Evolutionary conservation across 352 stramenopile species (phyloP).

Genomic region (Phytophthora nicotianae): DNA sequence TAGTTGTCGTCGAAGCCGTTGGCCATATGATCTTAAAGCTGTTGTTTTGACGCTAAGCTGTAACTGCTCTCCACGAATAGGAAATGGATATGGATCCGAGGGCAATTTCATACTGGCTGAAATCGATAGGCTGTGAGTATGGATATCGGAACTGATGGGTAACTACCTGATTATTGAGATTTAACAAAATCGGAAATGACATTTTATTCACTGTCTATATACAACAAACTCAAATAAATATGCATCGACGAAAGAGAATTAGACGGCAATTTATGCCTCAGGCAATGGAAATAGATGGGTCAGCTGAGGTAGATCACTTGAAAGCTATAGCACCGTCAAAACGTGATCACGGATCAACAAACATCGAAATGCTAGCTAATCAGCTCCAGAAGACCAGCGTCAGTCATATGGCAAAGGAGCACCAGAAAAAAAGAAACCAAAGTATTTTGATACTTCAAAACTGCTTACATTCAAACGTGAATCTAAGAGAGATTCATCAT

Average conservation of each 20-base stretch:
- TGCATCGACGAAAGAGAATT: conserved; percentile 8
- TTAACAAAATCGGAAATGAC: conserved; percentile 1
- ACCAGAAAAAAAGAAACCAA: conserved; percentile 2
- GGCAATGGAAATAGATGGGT: conserved; percentile 13
- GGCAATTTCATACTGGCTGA: too few species aligned
- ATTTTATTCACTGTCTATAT: conserved; percentile 5
- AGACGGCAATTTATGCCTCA: conserved; percentile 9
- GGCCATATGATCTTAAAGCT: conserved; percentile 5
- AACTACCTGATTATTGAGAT: conserved; percentile 1
- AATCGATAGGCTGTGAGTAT: too few species aligned
- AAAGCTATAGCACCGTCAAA: conserved; percentile 2
- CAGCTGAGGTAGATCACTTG: neutral
- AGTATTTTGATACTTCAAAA: conserved; percentile 18
- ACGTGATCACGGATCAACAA: conserved; percentile 10
- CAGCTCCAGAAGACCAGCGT: conserved; percentile 16
- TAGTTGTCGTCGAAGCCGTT: conserved; percentile 1
- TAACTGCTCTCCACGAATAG: too few species aligned
- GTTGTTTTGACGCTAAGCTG: conserved; percentile 7
- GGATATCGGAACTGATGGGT: too few species aligned
- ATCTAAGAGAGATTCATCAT: too few species aligned
- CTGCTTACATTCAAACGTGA: conserved; percentile 8
- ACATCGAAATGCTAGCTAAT: conserved; percentile 20
- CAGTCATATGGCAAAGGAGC: conserved; percentile 9
- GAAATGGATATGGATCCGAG: too few species aligned
- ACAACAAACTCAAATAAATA: neutral